These are phyloP conservation scores for Gelatoporia subvermispora DNA, from an alignment of 768 basidiomycete genomes.

Conservation along the genomic window DNA sequence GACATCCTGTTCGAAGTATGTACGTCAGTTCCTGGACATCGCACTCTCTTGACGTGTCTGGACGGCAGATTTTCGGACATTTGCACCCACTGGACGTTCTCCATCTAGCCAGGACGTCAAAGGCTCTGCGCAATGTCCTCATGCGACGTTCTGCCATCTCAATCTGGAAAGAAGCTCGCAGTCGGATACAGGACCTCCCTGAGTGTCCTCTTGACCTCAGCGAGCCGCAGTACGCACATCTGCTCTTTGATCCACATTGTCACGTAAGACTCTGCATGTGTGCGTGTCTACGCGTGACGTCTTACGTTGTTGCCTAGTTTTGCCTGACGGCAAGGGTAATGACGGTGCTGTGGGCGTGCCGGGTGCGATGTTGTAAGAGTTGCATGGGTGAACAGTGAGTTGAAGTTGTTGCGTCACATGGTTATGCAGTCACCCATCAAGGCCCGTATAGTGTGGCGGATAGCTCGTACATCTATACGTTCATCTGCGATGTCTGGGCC, in stretches of 20 bases:
- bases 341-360: slow-evolving; percentile 6
- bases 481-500: not conserved
- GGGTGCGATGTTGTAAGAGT: slow-evolving; percentile 2
- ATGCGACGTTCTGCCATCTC: slow-evolving; percentile 6
- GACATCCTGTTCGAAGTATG: slow-evolving; percentile 9
- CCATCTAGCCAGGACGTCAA: slow-evolving; percentile 8
- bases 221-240: slow-evolving; percentile 7
- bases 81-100: slow-evolving; percentile 6
- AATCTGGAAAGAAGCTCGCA: slow-evolving; percentile 5
- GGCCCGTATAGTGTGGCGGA: too few species aligned
- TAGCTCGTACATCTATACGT: too few species aligned
- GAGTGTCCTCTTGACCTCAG: slow-evolving; percentile 8
- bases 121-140: slow-evolving; percentile 7
- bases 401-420: too few species aligned
- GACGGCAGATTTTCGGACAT: slow-evolving; percentile 4
- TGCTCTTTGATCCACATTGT: slow-evolving; percentile 28
- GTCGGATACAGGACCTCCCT: slow-evolving; percentile 1
- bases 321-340: slow-evolving; percentile 8
- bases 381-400: slow-evolving; percentile 6
- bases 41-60: not conserved
- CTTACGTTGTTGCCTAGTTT: not conserved
- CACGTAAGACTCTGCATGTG: slow-evolving; percentile 17
- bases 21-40: not conserved
- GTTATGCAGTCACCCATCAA: too few species aligned
- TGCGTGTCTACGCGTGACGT: not conserved